phyloP scores from a whole-genome alignment of 140 eudicot genomes.

The Senecio squalidus region DNA sequence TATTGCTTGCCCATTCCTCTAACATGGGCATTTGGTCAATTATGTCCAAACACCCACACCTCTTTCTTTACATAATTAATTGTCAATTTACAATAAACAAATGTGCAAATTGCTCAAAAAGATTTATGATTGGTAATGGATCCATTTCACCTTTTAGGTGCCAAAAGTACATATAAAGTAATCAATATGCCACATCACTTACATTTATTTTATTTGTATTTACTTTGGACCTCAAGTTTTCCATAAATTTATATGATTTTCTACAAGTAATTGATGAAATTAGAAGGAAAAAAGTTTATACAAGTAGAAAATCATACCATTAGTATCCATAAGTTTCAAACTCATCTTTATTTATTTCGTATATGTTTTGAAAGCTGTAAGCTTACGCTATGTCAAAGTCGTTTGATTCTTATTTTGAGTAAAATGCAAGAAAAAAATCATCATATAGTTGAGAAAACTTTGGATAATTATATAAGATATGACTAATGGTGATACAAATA shows the following conservation, averaged over 20 bases:
- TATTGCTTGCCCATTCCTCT: conserved; percentile 10
- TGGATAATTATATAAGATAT: background rate
- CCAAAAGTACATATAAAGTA: conserved; percentile 16
- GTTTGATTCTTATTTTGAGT: background rate
- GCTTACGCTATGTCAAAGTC: background rate
- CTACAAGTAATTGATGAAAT: background rate
- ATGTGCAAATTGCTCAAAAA: conserved; percentile 8
- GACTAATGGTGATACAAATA: conserved; percentile 9
- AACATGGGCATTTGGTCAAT: conserved; percentile 9
- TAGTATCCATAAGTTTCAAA: background rate
- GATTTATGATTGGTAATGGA: background rate
- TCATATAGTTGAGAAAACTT: background rate
- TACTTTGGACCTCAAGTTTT: background rate
- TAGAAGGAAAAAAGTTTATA: background rate
- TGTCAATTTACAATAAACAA: conserved; percentile 16
- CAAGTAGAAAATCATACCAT: background rate
- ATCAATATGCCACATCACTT: background rate
- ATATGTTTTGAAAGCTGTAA: background rate
- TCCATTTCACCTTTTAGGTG: conserved; percentile 12
- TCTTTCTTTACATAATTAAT: background rate
- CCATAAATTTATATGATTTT: background rate
- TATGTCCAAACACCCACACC: background rate
- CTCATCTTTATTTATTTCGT: background rate
- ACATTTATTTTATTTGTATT: too few relatives aligned
- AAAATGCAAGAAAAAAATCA: too few relatives aligned